phyloP scores from a whole-genome alignment of 2,329 filamentous ascomycete genomes.

The Hymenoscyphus salicellus region DNA sequence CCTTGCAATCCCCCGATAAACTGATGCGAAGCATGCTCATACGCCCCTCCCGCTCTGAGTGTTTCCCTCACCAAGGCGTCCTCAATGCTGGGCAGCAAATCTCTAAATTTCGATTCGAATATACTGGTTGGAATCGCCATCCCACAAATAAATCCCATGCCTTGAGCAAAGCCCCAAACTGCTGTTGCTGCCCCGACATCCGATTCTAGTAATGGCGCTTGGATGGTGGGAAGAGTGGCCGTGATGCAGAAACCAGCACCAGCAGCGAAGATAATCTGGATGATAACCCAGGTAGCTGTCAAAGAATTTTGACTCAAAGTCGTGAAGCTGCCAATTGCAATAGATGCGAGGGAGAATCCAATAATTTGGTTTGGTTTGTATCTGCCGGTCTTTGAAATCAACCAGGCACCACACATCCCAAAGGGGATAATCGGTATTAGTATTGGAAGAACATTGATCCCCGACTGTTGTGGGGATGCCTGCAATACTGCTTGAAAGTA shows the following conservation, averaged over 20 bases:
- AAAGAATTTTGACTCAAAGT: slow-evolving; percentile 21
- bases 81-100: background rate
- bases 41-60: background rate
- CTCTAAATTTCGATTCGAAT: slow-evolving; percentile 3
- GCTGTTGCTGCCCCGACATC: slow-evolving; percentile 12
- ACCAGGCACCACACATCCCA: slow-evolving; percentile 38
- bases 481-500: slow-evolving; percentile 14
- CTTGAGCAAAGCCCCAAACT: slow-evolving; percentile 10
- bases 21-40: slow-evolving; percentile 5
- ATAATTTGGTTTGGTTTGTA: slow-evolving; percentile 41
- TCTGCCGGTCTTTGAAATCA: slow-evolving; percentile 39
- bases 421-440: slow-evolving; percentile 40
- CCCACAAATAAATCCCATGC: slow-evolving; percentile 15
- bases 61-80: background rate
- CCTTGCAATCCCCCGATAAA: background rate
- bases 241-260: slow-evolving; percentile 8
- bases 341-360: slow-evolving; percentile 33
- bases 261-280: slow-evolving; percentile 42
- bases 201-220: slow-evolving; percentile 9
- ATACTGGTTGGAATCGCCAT: slow-evolving; percentile 8
- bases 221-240: slow-evolving; percentile 13
- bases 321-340: slow-evolving; percentile 40
- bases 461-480: background rate
- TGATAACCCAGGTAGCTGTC: slow-evolving; percentile 41
- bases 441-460: slow-evolving; percentile 34